Base-by-base conservation (phyloP, 2,329 filamentous ascomycete species). In the Epichloe baconii region DNA sequence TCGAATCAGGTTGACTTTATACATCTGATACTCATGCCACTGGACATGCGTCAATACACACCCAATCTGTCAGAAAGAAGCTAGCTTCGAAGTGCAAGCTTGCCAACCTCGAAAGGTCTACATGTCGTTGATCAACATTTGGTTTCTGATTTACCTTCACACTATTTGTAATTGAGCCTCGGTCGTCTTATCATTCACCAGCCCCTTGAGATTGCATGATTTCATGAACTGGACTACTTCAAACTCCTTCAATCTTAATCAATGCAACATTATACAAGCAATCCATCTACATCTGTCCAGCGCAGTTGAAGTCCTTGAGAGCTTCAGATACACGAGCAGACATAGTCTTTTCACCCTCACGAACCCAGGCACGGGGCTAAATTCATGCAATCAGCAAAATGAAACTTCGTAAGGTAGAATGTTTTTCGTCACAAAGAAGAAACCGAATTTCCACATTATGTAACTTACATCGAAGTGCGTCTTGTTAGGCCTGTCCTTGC, bases 401-500 rank as follows among this genome's bases (percentile, higher is more conserved):
- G 5, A 23, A 8, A 17, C 4, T 35, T 19, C 3, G 1, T 35
- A 34, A 11, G 10, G 7, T 11, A 31, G 31, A 31, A 31, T 31
- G 31, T 31, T 31, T 31, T 10, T 31, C 31, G 3, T 31, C 31
- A 11, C 31, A 11, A 31, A 31, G 8, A 31, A 31, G 10, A 11
- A 11, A 31, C 10, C 1, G 31, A 31, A 31, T 4, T 31, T 31
- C 31, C 31, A 10, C 31, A 31, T 31, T 4, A 11, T 11, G 26
- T 31, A 31, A 50, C 44, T 44, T 63, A 69, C 71, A 61, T 86
- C 83, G 63, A 86, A 89, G 76, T 76, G 84, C 76, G 96, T 97
- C 87, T 98, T 98, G 83, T 98, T 98, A 66, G 93, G 91, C 85
- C 97, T 97, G 76, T 95, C 88, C 19, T 82, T 83, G 55, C 91